phyloP scores from a whole-genome alignment of 371 early-diverging fungal species.

The Dipsacomyces acuminosporus region DNA sequence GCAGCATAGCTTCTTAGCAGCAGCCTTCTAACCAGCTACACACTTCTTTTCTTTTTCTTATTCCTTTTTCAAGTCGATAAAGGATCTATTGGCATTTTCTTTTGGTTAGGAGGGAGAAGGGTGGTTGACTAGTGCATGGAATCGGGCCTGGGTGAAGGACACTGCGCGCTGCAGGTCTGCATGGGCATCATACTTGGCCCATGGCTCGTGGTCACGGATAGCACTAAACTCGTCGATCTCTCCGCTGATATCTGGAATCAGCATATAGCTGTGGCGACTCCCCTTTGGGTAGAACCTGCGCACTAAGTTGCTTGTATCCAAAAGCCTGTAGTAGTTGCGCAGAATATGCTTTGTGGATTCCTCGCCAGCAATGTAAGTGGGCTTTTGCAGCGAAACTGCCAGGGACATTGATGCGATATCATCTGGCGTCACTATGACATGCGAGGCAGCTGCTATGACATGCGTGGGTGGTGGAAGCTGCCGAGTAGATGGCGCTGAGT shows the following conservation, averaged over 20 bases:
- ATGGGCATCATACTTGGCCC: slow-evolving; percentile 28
- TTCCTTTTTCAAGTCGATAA: no score
- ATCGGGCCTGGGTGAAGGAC: slow-evolving; percentile 16
- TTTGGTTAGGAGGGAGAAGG: no score
- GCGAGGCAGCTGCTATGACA: slow-evolving; percentile 20
- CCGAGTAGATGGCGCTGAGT: background rate
- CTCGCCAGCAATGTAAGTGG: slow-evolving; percentile 37
- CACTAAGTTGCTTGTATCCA: slow-evolving; percentile 34
- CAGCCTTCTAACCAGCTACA: no score
- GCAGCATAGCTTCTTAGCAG: no score
- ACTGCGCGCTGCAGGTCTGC: slow-evolving; percentile 15
- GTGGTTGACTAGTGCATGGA: no score
- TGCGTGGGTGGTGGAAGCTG: slow-evolving; percentile 6
- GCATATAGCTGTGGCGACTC: slow-evolving; percentile 44
- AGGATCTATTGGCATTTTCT: no score
- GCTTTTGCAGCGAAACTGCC: slow-evolving; percentile 22
- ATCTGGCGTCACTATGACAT: slow-evolving; percentile 32
- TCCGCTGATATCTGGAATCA: slow-evolving; percentile 27
- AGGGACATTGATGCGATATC: slow-evolving; percentile 23
- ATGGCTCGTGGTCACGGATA: slow-evolving; percentile 42
- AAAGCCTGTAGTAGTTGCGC: slow-evolving; percentile 32
- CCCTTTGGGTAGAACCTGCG: slow-evolving; percentile 39
- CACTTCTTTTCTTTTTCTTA: no score
- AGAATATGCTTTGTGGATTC: slow-evolving; percentile 29
- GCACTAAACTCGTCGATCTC: slow-evolving; percentile 34